phyloP scores from a whole-genome alignment of 805 yeast genomes.

The Kodamaea leandrae region DNA sequence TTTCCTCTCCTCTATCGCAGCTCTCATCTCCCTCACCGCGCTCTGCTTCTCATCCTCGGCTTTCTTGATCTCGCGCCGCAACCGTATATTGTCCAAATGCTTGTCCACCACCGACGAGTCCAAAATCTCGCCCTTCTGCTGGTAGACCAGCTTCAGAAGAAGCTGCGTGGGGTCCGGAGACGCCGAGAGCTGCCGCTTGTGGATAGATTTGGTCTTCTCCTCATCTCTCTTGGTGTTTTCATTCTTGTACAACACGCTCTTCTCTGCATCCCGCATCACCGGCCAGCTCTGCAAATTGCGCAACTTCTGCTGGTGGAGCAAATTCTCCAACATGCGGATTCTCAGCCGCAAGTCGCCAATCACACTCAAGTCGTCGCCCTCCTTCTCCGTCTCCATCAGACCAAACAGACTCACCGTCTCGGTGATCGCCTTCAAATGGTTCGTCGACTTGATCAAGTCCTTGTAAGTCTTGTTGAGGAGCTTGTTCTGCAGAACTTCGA shows the following conservation, averaged over 20 bases:
- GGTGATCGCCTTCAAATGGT: slow-evolving; percentile 34
- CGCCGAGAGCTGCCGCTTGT: too few relatives aligned
- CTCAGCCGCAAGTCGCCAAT: slow-evolving; percentile 66
- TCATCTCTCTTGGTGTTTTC: slow-evolving; percentile 10
- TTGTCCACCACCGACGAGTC: slow-evolving; percentile 42
- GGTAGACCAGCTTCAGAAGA: slow-evolving; percentile 12
- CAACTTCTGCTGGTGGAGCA: slow-evolving; percentile 71
- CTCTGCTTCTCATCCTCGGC: slow-evolving; percentile 8
- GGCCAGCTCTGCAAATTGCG: slow-evolving; percentile 51
- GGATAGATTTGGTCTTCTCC: slow-evolving; percentile 5
- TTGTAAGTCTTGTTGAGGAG: slow-evolving; percentile 45
- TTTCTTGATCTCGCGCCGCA: slow-evolving; percentile 29
- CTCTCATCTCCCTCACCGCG: slow-evolving; percentile 3
- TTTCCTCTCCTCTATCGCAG: background rate
- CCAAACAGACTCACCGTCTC: slow-evolving; percentile 32
- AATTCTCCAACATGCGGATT: slow-evolving; percentile 71
- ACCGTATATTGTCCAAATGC: slow-evolving; percentile 41
- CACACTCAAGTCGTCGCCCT: slow-evolving; percentile 37
- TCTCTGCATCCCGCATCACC: slow-evolving; percentile 20
- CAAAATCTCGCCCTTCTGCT: slow-evolving; percentile 17
- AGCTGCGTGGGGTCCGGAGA: slow-evolving; percentile 34
- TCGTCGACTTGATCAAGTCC: slow-evolving; percentile 41
- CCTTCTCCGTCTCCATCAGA: slow-evolving; percentile 15
- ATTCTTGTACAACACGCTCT: background rate
- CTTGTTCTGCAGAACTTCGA: slow-evolving; percentile 23